Base-by-base conservation (phyloP, 106 monocot genomes). In the Dendrobium catenatum region DNA sequence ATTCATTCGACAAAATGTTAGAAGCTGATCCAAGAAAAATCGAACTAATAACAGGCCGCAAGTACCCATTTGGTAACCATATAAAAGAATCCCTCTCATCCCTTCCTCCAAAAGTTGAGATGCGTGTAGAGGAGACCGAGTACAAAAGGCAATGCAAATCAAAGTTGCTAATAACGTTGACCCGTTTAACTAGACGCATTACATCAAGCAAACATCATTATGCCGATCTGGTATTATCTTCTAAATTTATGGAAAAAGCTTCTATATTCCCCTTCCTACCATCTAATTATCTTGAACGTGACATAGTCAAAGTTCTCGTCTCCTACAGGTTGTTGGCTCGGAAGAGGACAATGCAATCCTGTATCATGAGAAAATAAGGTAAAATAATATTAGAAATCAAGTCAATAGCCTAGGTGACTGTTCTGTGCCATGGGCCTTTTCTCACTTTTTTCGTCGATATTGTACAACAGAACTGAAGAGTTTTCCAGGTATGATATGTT, bases 301-400 rank as follows among this genome's bases (percentile, higher is more conserved):
- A 79, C 77, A 22, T 46, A 18, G 43, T 20, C 19, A 27, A 49
- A 76, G 19, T n/a, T 76, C 16, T 10, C 18, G 55, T 48, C 13
- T 40, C 80, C 20, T 66, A 29, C 88, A 98, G 98, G 61, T 93
- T 10, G 89, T 98, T 48, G 94, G 93, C 66, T 91, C 92, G 55
- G 93, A 95, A 82, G 98, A 98, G 85, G 98, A 98, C 76, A 98
- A 98, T 75, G 78, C 81, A 42, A 91, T 98, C 37, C 85, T 98
- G 58, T 98, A 95, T 82, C 91, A 98, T 87, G 93, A 98, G 77
- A 98, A 89, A 82, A 81, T 95, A 80, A 91, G 93, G 98, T 98
- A 76, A 76, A 5, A 1, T 61, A 18, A 44, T 74, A 16, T 10
- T 37, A 44, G 41, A 20, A 44, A 42, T n/a, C 29, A 7, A 44